A percentile compares a stretch with the other conserved stretches of the same genome.
Evolutionary conservation across 2,329 filamentous ascomycete species (phyloP).

Genomic region (Endocalyx cinctus): DNA sequence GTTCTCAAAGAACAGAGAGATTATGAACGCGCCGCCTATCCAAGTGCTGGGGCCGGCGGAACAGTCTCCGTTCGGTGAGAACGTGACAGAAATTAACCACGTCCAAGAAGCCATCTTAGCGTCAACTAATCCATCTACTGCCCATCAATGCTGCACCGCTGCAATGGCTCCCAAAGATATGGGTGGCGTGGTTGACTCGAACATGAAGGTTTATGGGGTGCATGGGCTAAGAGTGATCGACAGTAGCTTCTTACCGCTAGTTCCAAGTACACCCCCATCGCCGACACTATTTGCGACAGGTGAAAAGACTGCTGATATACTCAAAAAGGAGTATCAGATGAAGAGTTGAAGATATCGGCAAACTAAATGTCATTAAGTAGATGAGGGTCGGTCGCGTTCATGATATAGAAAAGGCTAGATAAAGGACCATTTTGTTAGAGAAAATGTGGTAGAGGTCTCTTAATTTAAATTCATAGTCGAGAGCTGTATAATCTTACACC

Average conservation of each 20-base stretch:
- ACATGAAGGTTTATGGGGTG: slow-evolving; percentile 14
- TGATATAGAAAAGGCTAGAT: no score
- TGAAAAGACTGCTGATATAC: no score
- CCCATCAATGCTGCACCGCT: slow-evolving; percentile 25
- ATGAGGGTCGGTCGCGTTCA: no score
- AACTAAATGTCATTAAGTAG: no score
- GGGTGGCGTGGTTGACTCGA: slow-evolving; percentile 39
- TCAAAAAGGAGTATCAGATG: no score
- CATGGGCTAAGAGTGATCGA: slow-evolving; percentile 10
- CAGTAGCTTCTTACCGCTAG: slow-evolving; percentile 8
- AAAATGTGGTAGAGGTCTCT: no score
- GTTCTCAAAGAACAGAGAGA: slow-evolving; percentile 27
- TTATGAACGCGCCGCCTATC: slow-evolving; percentile 15
- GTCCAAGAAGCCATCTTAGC: slow-evolving; percentile 17
- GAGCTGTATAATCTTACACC: no score
- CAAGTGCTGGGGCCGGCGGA: slow-evolving; percentile 7
- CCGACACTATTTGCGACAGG: slow-evolving; percentile 9
- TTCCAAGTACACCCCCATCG: slow-evolving; percentile 3
- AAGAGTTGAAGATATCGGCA: no score
- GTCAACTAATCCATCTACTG: slow-evolving; percentile 15
- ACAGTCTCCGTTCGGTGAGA: slow-evolving; percentile 9
- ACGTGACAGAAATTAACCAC: slow-evolving; percentile 18
- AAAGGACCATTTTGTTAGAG: no score
- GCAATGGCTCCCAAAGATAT: slow-evolving; percentile 36
- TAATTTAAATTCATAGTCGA: no score